Base-by-base conservation (phyloP, 768 basidiomycete species). In the Termitomyces bulborhizus region DNA sequence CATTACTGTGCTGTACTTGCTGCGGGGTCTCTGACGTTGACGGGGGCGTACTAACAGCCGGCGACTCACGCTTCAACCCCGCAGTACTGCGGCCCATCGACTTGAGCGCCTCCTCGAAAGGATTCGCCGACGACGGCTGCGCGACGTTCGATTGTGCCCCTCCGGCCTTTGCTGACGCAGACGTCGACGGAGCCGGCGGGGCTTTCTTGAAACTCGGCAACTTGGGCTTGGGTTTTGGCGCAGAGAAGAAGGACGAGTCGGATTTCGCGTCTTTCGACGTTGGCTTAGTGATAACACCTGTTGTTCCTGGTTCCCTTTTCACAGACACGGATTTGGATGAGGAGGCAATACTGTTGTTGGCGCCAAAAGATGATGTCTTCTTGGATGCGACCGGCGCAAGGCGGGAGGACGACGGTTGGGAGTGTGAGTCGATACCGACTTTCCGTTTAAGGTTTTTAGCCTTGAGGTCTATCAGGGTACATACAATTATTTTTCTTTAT, bases 131-230 rank as follows among this genome's bases (percentile, higher is more conserved):
- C 8, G 85, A 87, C 2, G 90, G 87, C 69, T 89, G 85, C 34
- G 90, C 84, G 27, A 86, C 74, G 65, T 87, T 87, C 40, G 59
- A 40, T 26, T 15, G 49, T 24, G 55, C 18, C 3, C 29, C 29
- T 6, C 21, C 47, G 1, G 41, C 3, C 16, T 60, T 57, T 18
- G 50, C 32, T 3, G 62, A 47, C 4, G 66, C 63, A 6, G 70
- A 63, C 1, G 81, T 49, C 7, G 69, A 60, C 0, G 62, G 54
- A 7, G 55, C 50, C 7, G 71, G 69, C 0, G 82, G 79, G 11
- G 84, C 86, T 69, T 93, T 93, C 73, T 86, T 92, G 76, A 93
- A 93, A 53, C 81, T 90, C 11, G 91, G 91, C 21, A 93, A 73
- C 69, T 88, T 90, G 31, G 86, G 82, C 64, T 91, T 92, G 18